Evolutionary conservation across 192 early-diverging fungal genomes (phyloP).

Genomic region (Phlyctochytrium planicorne): DNA sequence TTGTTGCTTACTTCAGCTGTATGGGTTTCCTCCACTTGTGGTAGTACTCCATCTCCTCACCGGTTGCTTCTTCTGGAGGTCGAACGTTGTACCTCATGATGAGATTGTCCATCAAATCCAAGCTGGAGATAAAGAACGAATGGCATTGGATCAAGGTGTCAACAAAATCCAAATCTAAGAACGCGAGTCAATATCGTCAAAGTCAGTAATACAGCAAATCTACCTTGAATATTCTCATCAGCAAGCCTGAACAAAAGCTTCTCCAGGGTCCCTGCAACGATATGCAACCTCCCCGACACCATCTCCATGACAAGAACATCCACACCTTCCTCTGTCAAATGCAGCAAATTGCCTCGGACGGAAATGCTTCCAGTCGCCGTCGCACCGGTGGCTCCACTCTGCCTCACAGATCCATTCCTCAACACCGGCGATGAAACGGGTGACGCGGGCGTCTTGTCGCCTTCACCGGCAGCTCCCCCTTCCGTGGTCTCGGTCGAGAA

Average conservation of each 20-base stretch:
- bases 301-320: constrained; percentile 65
- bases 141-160: constrained; percentile 62
- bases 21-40: constrained; percentile 46
- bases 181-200: neutral
- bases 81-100: constrained; percentile 60
- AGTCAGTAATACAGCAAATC: neutral
- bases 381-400: neutral
- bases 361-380: constrained; percentile 16
- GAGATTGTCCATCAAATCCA: constrained; percentile 54
- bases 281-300: constrained; percentile 45
- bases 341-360: constrained; percentile 36
- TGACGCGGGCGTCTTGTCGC: too few species aligned
- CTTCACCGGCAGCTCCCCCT: neutral
- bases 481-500: constrained; percentile 17
- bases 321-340: constrained; percentile 51
- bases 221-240: constrained; percentile 64
- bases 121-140: constrained; percentile 57
- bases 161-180: constrained; percentile 64
- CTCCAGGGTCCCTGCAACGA: constrained; percentile 63
- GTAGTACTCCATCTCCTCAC: constrained; percentile 44
- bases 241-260: constrained; percentile 63
- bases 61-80: constrained; percentile 14
- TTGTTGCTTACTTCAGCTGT: constrained; percentile 56
- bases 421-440: neutral
- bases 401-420: neutral